These are phyloP conservation scores for Dorcoceras hygrometricum DNA, from an alignment of 257 asterid genomes.

Conservation along the genomic window DNA sequence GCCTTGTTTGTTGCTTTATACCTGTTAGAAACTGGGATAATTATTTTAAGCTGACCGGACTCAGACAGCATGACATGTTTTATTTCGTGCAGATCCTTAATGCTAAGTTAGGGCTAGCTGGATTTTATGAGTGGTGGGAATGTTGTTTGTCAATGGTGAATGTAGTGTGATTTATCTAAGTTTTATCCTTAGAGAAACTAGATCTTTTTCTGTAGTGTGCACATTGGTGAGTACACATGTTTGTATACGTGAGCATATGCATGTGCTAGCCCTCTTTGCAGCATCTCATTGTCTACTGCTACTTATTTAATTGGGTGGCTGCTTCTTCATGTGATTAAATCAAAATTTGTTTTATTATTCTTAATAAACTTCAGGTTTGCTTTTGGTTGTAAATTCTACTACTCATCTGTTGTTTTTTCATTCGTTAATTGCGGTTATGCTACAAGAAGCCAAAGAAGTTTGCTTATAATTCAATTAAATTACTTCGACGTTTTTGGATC, in stretches of 20 bases:
- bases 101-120: neutral
- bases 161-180: neutral
- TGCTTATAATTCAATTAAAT: neutral
- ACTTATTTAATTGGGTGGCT: neutral
- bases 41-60: conserved; percentile 1
- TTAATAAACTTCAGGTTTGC: neutral
- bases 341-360: neutral
- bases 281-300: neutral
- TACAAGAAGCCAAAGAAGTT: neutral
- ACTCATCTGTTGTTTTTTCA: conserved; percentile 16
- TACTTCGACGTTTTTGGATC: neutral
- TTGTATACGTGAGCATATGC: neutral
- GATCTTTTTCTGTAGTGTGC: neutral
- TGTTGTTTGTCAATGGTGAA: neutral
- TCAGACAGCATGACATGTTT: neutral
- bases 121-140: neutral
- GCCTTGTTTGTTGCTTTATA: neutral
- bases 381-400: conserved; percentile 16
- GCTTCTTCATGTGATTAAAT: neutral
- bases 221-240: neutral
- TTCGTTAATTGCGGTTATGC: neutral
- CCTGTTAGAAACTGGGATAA: neutral
- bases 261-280: neutral
- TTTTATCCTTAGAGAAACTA: neutral
- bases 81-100: neutral